Conservation (phyloP, 352 stramenopile genomes). For the Phytopythium aichiense region DNA sequence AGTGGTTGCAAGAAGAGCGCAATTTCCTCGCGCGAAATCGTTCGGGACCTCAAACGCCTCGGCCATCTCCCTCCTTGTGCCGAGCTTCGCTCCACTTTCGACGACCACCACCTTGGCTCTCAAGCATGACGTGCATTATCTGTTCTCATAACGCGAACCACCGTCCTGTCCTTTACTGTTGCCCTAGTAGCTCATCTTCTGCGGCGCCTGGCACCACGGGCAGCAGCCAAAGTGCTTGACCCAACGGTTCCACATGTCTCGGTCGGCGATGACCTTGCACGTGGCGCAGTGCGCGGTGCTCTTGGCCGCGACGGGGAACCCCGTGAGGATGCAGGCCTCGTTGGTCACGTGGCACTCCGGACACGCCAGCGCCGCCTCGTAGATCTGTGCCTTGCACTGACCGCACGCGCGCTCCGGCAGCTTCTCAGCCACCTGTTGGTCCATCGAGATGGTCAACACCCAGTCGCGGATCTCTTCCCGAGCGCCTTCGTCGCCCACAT, state of each 20-base stretch:
- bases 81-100: background rate
- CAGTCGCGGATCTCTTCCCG: constrained; percentile 94
- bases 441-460: constrained; percentile 94
- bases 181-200: constrained; percentile 81
- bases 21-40: constrained; percentile 29
- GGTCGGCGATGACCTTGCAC: constrained; percentile 83
- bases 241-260: constrained; percentile 89
- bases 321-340: constrained; percentile 89
- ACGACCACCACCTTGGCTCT: background rate
- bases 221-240: constrained; percentile 83
- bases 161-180: background rate
- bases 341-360: constrained; percentile 69
- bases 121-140: background rate
- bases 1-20: constrained; percentile 35
- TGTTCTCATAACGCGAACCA: background rate
- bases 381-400: constrained; percentile 82
- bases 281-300: constrained; percentile 87
- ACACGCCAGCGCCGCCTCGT: constrained; percentile 80
- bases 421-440: constrained; percentile 92
- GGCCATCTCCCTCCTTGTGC: constrained; percentile 19
- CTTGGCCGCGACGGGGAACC: constrained; percentile 85
- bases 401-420: constrained; percentile 68
- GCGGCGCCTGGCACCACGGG: constrained; percentile 72
- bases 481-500: constrained; percentile 71
- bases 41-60: constrained; percentile 15